Base-by-base conservation (phyloP, 202 grass and related monocot genomes). In the Eragrostis tef region DNA sequence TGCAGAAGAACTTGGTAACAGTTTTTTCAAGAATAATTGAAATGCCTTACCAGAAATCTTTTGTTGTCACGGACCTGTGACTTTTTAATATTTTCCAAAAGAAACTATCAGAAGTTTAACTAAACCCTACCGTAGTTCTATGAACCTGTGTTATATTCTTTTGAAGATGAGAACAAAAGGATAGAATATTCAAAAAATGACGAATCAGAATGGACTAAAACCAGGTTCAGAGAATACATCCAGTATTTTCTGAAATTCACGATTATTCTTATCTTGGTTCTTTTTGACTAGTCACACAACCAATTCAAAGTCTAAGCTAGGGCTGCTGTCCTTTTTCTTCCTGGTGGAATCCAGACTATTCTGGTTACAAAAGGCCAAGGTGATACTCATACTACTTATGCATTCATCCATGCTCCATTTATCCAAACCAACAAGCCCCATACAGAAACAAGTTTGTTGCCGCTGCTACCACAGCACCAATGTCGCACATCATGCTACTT, bases 301-400 rank as follows among this genome's bases (percentile, higher is more conserved):
- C 56, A 27, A 25, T 22, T 59, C 26, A 62, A 26, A 78, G 44
- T 78, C 65, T 27, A 43, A 58, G 54, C 0, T 61, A 78, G 6
- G 24, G 65, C 9, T 42, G 9, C 43, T 14, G 1, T 17, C 0
- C 6, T 39, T 70, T 41, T 29, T 58, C 17, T 45, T 78, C 45
- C 20, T 78, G 1, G 20, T 21, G 34, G 43, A 84, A 84, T 20
- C 9, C 15, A 70, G 12, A 69, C 44, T 41, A 14, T 58, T 59
- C 51, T 48, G 1, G n/a, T 51, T 43, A 52, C 74, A 6, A 62
- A 84, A 50, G 24, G 34, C 16, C 74, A 70, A 76, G 10, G 9
- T 39, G 61, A 43, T n/a, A 29, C 82, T 4, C 43, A 41, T 16
- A 62, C 13, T 78, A 78, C 24, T 77, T 78, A 77, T 5, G n/a